Evolutionary conservation across 176 grass and related monocot species (phyloP).

Genomic region (Themeda triandra): DNA sequence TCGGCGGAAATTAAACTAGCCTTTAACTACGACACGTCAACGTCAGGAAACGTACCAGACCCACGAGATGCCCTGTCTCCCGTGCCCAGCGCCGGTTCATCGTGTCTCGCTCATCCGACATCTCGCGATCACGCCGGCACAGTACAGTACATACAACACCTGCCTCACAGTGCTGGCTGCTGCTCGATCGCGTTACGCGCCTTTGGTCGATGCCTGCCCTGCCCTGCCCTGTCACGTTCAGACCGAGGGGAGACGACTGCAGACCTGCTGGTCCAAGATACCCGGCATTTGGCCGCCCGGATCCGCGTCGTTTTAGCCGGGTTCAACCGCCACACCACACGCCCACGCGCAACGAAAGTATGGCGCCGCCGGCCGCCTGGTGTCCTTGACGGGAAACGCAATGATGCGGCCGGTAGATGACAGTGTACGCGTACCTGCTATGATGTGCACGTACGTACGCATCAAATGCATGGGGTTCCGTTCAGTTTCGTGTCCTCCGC

Average conservation of each 20-base stretch:
- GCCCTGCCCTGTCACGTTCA: not conserved
- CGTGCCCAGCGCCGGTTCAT: not conserved
- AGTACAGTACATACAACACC: not conserved
- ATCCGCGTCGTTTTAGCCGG: not conserved
- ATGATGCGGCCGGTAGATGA: not conserved
- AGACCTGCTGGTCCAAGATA: not conserved
- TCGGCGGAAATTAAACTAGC: not conserved
- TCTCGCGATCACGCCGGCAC: not conserved
- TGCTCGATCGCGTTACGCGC: not conserved
- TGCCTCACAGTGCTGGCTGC: not conserved
- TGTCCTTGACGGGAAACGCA: not conserved
- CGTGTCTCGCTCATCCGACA: too few relatives aligned
- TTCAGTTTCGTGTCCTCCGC: too few relatives aligned
- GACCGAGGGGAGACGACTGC: not conserved
- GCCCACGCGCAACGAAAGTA: too few relatives aligned
- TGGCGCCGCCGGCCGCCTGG: too few relatives aligned
- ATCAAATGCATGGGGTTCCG: too few relatives aligned
- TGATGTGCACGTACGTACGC: not conserved
- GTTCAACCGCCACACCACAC: not conserved
- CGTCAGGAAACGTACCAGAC: slow-evolving; percentile 13
- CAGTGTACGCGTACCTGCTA: not conserved
- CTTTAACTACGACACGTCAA: slow-evolving; percentile 12
- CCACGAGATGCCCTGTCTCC: slow-evolving; percentile 34
- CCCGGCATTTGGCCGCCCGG: not conserved
- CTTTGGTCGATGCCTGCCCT: not conserved